Base-by-base conservation (phyloP, 352 stramenopile species). In the Pythium plurisporium region DNA sequence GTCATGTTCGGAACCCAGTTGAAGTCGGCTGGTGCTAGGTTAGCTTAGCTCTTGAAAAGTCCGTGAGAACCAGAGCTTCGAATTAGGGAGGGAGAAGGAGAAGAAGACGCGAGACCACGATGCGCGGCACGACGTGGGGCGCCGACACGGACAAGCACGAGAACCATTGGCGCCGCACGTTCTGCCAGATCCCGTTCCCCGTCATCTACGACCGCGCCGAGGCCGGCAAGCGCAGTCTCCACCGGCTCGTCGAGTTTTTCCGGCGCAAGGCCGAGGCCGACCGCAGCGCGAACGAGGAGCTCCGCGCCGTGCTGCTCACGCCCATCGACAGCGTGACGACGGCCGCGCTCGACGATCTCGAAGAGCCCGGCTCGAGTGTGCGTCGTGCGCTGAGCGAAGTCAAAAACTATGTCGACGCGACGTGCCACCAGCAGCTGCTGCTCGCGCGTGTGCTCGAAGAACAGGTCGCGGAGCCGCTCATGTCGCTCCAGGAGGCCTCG, bases 131-230 rank as follows among this genome's bases (percentile, higher is more conserved):
- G 65, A 63, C 59, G 51, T 64, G 66, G 69, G 62, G 52, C 27
- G 55, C 63, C 38, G 72, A 69, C 45, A 70, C 84, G 20, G 76
- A 87, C 62, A 73, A 73, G 45, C 67, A 69, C 26, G 84, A 94
- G 74, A 92, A 94, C 72, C 76, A 92, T 49, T 91, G 79, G 74
- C 80, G 84, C 17, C 82, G 84, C 45, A 94, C 84, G 53, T 94
- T 94, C 70, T 94, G 84, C 59, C 84, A 94, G 67, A 79, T 94
- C 54, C 82, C 84, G 29, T 88, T 92, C 45, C 58, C 56, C 26
- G 63, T 79, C 52, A 94, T 94, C 67, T 88, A 91, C 56, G 76
- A 82, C 53, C 81, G 91, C 58, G 79, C 84, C 14, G 82, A 91
- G 54, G 78, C 76, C 44, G 82, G 84, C 62, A 89, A 90, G 66